A percentile compares a stretch with the other conserved stretches of the same genome.
Evolutionary conservation across 805 yeast species (phyloP).

Genomic region (Candida manassasensis): DNA sequence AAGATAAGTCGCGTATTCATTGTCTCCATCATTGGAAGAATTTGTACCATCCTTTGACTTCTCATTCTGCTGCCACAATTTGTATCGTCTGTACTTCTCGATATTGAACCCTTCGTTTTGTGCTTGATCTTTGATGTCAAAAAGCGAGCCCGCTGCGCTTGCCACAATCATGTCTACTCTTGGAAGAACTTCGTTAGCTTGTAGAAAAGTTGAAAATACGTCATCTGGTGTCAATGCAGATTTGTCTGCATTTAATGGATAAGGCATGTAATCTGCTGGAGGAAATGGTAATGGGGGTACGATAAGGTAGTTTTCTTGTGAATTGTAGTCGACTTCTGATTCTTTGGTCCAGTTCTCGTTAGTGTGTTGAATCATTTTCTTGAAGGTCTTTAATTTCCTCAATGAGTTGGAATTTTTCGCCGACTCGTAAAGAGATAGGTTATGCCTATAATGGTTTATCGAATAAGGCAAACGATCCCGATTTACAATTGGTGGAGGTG

Average conservation of each 20-base stretch:
- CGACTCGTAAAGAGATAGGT: not conserved
- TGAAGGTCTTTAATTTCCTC: slow-evolving; percentile 1
- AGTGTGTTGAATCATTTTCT: not conserved
- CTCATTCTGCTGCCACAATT: slow-evolving; percentile 6
- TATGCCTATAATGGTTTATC: slow-evolving; percentile 10
- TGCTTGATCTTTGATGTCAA: slow-evolving; percentile 33
- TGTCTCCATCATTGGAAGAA: slow-evolving; percentile 4
- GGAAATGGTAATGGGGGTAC: slow-evolving; percentile 44
- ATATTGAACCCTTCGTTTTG: slow-evolving; percentile 23
- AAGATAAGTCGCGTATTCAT: slow-evolving; percentile 22
- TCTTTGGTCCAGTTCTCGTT: slow-evolving; percentile 2
- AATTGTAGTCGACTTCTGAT: not conserved
- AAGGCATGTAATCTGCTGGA: slow-evolving; percentile 42
- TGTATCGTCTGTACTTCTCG: not conserved
- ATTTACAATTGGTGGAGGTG: slow-evolving; percentile 35
- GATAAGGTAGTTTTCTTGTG: slow-evolving; percentile 8
- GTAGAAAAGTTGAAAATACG: slow-evolving; percentile 30
- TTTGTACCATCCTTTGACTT: slow-evolving; percentile 2
- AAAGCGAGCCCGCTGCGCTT: slow-evolving; percentile 42
- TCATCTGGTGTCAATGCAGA: slow-evolving; percentile 32
- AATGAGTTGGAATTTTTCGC: not conserved
- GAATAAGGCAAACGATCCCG: slow-evolving; percentile 20
- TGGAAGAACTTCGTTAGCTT: slow-evolving; percentile 34
- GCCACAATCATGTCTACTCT: slow-evolving; percentile 43
- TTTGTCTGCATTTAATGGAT: slow-evolving; percentile 33